Conservation (phyloP, 345 rosid species). For the Firmiana major region DNA sequence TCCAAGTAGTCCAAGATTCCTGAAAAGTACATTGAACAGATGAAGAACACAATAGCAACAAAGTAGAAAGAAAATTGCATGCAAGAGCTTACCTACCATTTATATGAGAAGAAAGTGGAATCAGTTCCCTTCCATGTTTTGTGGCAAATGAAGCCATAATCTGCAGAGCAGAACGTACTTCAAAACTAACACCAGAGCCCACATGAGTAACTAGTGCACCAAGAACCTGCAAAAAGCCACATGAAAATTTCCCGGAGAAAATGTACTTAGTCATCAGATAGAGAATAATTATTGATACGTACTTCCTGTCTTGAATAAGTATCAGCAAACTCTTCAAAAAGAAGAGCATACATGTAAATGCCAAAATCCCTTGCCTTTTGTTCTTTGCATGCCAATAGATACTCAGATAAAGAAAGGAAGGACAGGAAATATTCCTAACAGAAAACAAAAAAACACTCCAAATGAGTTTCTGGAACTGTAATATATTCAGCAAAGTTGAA, state of each 20-base stretch:
- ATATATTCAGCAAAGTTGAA: slow-evolving; percentile 6
- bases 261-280: not conserved
- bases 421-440: slow-evolving; percentile 63
- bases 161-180: slow-evolving; percentile 74
- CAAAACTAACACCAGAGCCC: slow-evolving; percentile 69
- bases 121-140: slow-evolving; percentile 53
- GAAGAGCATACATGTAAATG: slow-evolving; percentile 44
- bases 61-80: not conserved
- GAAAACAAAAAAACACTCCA: slow-evolving; percentile 12
- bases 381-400: slow-evolving; percentile 72
- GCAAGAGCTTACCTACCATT: slow-evolving; percentile 43
- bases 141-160: slow-evolving; percentile 54
- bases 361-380: slow-evolving; percentile 72
- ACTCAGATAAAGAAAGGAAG: slow-evolving; percentile 69
- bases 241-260: slow-evolving; percentile 4
- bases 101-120: slow-evolving; percentile 73
- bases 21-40: slow-evolving; percentile 20
- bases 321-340: slow-evolving; percentile 67
- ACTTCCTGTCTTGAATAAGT: slow-evolving; percentile 77
- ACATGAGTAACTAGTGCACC: slow-evolving; percentile 80
- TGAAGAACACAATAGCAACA: slow-evolving; percentile 9
- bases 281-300: slow-evolving; percentile 12
- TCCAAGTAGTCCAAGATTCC: slow-evolving; percentile 93
- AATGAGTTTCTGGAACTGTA: slow-evolving; percentile 12
- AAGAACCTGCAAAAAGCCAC: slow-evolving; percentile 52